These are phyloP conservation scores for Suhomyces pyralidae DNA, from an alignment of 805 yeast species.

Conservation along the genomic window DNA sequence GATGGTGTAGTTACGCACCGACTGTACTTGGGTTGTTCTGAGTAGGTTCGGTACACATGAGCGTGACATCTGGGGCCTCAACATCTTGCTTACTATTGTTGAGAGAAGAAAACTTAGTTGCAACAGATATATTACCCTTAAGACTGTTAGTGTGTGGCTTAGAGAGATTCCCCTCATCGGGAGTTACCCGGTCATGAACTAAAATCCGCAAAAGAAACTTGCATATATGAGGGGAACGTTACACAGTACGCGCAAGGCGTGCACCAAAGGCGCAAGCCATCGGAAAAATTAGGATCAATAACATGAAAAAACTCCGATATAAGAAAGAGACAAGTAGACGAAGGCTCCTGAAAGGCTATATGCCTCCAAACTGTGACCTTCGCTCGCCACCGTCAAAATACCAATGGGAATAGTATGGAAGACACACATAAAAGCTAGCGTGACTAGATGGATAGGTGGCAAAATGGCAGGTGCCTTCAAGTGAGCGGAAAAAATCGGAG, in stretches of 20 bases:
- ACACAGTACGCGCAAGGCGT: neutral
- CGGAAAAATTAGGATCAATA: neutral
- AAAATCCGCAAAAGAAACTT: neutral
- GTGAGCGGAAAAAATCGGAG: neutral
- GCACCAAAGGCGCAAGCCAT: neutral
- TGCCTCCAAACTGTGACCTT: neutral
- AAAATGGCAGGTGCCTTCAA: neutral
- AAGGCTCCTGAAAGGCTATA: neutral
- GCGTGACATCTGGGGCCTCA: neutral
- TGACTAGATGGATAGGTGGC: neutral
- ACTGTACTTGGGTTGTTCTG: neutral
- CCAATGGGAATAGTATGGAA: neutral
- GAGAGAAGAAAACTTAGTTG: neutral
- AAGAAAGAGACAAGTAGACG: neutral
- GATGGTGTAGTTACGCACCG: slow-evolving; percentile 4
- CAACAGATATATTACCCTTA: neutral
- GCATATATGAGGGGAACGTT: neutral
- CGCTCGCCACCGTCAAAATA: neutral
- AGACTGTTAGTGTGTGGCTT: neutral
- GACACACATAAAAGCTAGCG: neutral
- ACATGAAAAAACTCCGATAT: neutral
- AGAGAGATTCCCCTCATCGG: neutral
- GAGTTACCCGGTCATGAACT: neutral
- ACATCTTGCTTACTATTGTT: neutral
- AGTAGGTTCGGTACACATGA: neutral